A percentile compares a stretch with the other conserved stretches of the same genome.
Conservation (phyloP, 2,329 filamentous ascomycete genomes). For the Trichoderma simmonsii region DNA sequence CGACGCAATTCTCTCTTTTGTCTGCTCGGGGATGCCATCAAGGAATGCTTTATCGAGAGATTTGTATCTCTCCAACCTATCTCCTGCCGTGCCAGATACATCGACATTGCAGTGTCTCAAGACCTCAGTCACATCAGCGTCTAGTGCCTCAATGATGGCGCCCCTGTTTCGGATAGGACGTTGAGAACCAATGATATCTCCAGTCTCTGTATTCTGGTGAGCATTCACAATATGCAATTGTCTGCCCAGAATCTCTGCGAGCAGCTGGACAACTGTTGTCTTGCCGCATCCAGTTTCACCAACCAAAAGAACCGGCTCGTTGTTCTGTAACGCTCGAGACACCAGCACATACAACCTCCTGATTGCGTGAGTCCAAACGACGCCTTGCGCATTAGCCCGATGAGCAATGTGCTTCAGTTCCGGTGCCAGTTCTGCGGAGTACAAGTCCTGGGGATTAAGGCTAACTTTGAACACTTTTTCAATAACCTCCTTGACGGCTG, state of each 20-base stretch:
- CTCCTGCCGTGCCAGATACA: conserved; percentile 46
- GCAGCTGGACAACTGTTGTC: conserved; percentile 90
- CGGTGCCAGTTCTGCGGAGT: conserved; percentile 58
- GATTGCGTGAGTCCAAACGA: conserved; percentile 97
- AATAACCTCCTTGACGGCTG: conserved; percentile 81
- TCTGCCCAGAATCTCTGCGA: conserved; percentile 75
- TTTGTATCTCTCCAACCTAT: conserved; percentile 57
- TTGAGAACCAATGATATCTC: conserved; percentile 94
- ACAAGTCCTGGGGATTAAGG: conserved; percentile 72
- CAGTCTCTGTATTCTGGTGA: conserved; percentile 96
- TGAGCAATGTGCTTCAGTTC: conserved; percentile 50
- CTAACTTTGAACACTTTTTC: conserved; percentile 86
- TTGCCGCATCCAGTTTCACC: conserved; percentile 98
- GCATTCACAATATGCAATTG: conserved; percentile 89
- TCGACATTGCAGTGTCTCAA: conserved; percentile 42
- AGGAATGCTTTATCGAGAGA: conserved; percentile 44
- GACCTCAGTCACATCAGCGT: conserved; percentile 54
- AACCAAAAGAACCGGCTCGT: conserved; percentile 90
- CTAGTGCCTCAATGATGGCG: conserved; percentile 64
- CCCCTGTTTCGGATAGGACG: conserved; percentile 83
- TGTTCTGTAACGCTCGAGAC: conserved; percentile 78
- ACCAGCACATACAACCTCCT: conserved; percentile 85
- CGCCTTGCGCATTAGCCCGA: conserved; percentile 53
- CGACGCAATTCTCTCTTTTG: conserved; percentile 46
- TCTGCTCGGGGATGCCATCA: conserved; percentile 46